phyloP scores from a whole-genome alignment of 202 grass and related monocot species.

The Miscanthus sacchariflorus region DNA sequence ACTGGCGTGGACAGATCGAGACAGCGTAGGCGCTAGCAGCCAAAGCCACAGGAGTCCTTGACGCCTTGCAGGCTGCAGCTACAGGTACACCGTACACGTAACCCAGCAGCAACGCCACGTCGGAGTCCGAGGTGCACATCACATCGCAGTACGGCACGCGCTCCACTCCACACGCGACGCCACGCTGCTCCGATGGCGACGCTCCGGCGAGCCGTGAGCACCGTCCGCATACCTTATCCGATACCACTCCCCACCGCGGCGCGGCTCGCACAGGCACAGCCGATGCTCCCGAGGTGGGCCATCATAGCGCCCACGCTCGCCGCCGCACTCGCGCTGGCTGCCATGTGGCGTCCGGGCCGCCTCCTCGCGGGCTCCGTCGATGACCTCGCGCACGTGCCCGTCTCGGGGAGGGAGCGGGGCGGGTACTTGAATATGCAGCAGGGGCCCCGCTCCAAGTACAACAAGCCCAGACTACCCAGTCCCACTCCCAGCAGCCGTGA shows the following conservation, averaged over 20 bases:
- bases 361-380: constrained; percentile 29
- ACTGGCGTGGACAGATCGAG: too few species aligned
- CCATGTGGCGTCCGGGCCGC: constrained; percentile 8
- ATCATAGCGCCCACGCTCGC: constrained; percentile 20
- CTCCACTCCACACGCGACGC: background rate
- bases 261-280: background rate
- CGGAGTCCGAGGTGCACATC: background rate
- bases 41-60: too few species aligned
- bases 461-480: background rate
- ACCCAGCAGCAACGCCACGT: too few species aligned
- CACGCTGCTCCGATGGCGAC: constrained; percentile 9
- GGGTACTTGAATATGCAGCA: background rate
- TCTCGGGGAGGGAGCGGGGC: background rate
- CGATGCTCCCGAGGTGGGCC: constrained; percentile 32
- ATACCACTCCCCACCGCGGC: background rate
- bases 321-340: constrained; percentile 13
- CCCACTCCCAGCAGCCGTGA: background rate
- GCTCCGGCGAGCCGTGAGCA: background rate
- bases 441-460: background rate
- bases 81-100: too few species aligned
- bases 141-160: background rate
- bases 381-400: constrained; percentile 36
- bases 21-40: too few species aligned
- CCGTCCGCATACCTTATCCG: background rate
- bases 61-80: too few species aligned